Base-by-base conservation (phyloP, 805 yeast genomes). In the Candida odintsovae region DNA sequence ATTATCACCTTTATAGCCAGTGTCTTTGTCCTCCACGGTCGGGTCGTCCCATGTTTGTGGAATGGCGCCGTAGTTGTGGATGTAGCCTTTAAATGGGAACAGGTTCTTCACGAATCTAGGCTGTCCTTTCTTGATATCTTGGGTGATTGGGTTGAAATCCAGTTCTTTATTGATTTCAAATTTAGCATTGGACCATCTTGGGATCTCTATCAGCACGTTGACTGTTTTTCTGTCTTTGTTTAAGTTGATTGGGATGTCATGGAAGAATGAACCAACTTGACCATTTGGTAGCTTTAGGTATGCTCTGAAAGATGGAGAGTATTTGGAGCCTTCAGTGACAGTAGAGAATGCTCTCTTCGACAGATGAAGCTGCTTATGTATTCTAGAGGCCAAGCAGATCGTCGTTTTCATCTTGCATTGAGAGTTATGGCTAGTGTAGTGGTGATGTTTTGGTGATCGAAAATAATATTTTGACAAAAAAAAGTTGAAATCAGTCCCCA, bases 1-100 rank as follows among this genome's bases (percentile, higher is more conserved):
- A 62, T 89, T 87, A 69, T 92, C 99, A 50, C 99, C 99, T 50
- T 68, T 67, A 31, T 76, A 65, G 4, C 65, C 66, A 7, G 59
- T 58, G 21, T 55, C 52, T 74, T 76, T 61, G 69, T 74, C 49
- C 67, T 46, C 52, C 44, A 70, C 71, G 48, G 83, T 78, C n/a
- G 95, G 95, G 62, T 94, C 95, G 68, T 92, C 99, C 98, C 98
- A 92, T 4, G 98, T 92, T 70, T 87, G 95, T 16, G 95, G 90
- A 56, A 87, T 72, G 3, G 95, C 92, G 40, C 96, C 95, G 62
- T 88, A 88, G 67, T 88, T 88, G 65, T 83, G 90, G 46, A 88
- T 83, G 64, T 86, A 87, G 1, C 96, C 96, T 55, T 83, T 83
- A 63, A 76, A 82, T 9, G 96, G 96, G 70, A 83, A 88, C 20